Percentiles rank a stretch among this genome's conserved stretches.
Conservation (phyloP, 331 rosid genomes). For the Spiraea crenata region DNA sequence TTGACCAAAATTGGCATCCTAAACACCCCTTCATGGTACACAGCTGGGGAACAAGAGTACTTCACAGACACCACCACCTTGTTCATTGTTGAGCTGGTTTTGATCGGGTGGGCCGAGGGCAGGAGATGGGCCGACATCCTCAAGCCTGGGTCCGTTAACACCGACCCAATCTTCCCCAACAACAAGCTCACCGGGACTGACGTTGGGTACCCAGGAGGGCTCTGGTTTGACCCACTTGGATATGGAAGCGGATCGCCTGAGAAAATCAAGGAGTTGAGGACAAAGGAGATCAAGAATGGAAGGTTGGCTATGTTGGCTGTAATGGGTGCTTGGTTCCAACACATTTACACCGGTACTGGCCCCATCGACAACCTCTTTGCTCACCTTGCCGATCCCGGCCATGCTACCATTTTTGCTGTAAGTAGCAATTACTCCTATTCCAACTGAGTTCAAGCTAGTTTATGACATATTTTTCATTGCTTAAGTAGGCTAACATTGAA, state of each 20-base stretch:
- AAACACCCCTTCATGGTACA: constrained; percentile 74
- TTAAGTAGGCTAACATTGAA: background rate
- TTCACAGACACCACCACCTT: constrained; percentile 76
- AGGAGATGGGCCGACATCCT: constrained; percentile 73
- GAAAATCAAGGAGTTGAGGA: constrained; percentile 67
- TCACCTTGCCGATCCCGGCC: constrained; percentile 95
- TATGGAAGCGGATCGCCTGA: constrained; percentile 75
- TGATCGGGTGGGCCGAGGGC: constrained; percentile 82
- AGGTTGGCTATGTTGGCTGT: constrained; percentile 81
- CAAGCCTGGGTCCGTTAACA: constrained; percentile 67
- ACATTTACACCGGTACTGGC: constrained; percentile 69
- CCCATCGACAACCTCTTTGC: constrained; percentile 77
- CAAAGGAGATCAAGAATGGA: constrained; percentile 75
- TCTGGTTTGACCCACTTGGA: constrained; percentile 76
- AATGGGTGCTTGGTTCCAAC: constrained; percentile 82
- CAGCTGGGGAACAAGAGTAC: constrained; percentile 64
- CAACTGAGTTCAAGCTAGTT: too few species aligned
- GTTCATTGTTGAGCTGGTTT: constrained; percentile 53
- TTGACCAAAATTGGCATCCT: constrained; percentile 63
- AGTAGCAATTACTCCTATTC: constrained; percentile 27
- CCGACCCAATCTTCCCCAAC: constrained; percentile 75
- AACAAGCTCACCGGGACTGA: constrained; percentile 78
- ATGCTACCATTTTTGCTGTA: constrained; percentile 82
- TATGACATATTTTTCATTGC: background rate
- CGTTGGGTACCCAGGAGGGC: constrained; percentile 71